phyloP scores from a whole-genome alignment of 164 flowering plant species.

The Cinnamomum micranthum region DNA sequence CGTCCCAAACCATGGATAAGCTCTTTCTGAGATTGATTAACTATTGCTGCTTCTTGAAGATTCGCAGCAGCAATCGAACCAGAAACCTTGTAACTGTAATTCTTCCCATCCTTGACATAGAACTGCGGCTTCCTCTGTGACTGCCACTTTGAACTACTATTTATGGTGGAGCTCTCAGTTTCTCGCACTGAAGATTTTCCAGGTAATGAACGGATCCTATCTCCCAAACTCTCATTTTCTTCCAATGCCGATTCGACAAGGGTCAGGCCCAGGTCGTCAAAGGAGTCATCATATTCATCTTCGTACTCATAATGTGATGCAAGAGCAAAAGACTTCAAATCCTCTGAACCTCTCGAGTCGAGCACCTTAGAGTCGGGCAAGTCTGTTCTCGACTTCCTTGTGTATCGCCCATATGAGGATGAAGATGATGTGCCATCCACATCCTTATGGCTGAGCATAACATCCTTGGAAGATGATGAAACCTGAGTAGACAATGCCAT shows the following conservation, averaged over 20 bases:
- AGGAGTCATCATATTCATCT: conserved; percentile 98
- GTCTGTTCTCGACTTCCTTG: conserved; percentile 55
- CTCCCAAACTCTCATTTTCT: conserved; percentile 54
- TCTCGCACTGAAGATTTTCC: conserved; percentile 31
- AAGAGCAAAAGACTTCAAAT: conserved; percentile 46
- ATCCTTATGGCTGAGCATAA: conserved; percentile 8
- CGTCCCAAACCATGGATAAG: conserved; percentile 83
- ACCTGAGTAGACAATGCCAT: not conserved
- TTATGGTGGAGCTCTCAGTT: conserved; percentile 22
- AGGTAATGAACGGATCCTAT: conserved; percentile 26
- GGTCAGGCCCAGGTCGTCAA: conserved; percentile 87
- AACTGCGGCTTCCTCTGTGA: conserved; percentile 74
- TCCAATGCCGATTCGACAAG: conserved; percentile 64
- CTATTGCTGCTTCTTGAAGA: conserved; percentile 56
- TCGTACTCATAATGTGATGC: conserved; percentile 79
- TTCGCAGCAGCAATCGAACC: conserved; percentile 76
- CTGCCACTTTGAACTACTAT: conserved; percentile 49
- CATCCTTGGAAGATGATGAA: conserved; percentile 10
- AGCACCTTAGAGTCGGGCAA: conserved; percentile 29
- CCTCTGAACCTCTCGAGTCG: conserved; percentile 38
- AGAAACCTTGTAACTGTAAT: conserved; percentile 89
- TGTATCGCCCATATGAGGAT: conserved; percentile 67
- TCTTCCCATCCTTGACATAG: conserved; percentile 96
- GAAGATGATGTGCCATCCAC: conserved; percentile 36
- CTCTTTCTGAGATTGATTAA: conserved; percentile 62